These are phyloP conservation scores for Thalia dealbata DNA, from an alignment of 176 grass and related monocot species.

Conservation along the genomic window DNA sequence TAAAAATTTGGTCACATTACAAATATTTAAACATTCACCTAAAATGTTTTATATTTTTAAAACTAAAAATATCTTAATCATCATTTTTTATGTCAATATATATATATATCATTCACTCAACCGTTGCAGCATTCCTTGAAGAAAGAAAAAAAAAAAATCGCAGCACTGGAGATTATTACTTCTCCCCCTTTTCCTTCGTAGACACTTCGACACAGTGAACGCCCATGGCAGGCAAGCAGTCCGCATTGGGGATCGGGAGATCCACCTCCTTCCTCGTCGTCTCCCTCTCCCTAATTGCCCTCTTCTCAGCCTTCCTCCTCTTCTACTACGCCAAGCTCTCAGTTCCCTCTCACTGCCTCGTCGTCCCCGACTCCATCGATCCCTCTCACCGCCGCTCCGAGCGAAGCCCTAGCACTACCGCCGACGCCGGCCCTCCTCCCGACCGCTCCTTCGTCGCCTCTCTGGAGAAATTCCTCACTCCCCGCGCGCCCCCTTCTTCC, in stretches of 20 bases:
- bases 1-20: too few relatives aligned
- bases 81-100: too few relatives aligned
- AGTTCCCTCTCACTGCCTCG: conserved; percentile 1
- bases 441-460: conserved; percentile 58
- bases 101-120: too few relatives aligned
- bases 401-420: conserved; percentile 18
- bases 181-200: too few relatives aligned
- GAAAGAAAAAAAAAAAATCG: too few relatives aligned
- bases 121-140: too few relatives aligned
- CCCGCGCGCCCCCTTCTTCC: not conserved
- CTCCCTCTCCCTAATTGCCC: conserved; percentile 32
- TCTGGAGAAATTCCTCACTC: conserved; percentile 17
- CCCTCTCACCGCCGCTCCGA: conserved; percentile 13
- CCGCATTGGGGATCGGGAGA: conserved; percentile 38
- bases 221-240: conserved; percentile 67
- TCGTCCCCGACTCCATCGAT: conserved; percentile 3
- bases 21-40: too few relatives aligned
- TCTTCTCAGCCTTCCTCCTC: conserved; percentile 36
- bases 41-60: too few relatives aligned
- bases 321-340: conserved; percentile 23
- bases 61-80: too few relatives aligned
- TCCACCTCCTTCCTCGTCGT: conserved; percentile 4
- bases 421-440: conserved; percentile 28
- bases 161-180: too few relatives aligned
- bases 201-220: not conserved